A percentile compares a stretch with the other conserved stretches of the same genome.
These are phyloP conservation scores for Agrostemma githago DNA, from an alignment of 148 eudicot species.

Conservation along the genomic window DNA sequence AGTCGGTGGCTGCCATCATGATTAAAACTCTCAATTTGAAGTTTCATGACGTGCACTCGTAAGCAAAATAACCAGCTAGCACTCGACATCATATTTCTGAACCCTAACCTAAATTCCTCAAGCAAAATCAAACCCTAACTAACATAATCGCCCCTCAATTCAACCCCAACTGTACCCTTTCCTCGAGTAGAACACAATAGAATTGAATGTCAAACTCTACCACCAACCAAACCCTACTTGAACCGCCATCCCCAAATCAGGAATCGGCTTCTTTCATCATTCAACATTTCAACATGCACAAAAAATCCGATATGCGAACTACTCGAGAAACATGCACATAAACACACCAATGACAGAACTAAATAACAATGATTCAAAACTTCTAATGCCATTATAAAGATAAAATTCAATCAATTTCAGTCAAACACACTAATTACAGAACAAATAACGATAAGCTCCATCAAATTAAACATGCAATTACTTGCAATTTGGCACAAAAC, in stretches of 20 bases:
- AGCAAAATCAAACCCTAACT: neutral
- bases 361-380: no score
- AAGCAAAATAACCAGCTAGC: neutral
- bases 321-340: neutral
- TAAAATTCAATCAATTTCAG: neutral
- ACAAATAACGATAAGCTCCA: neutral
- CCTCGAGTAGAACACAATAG: no score
- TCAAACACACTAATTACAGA: neutral
- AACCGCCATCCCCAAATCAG: neutral
- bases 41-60: neutral
- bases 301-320: neutral
- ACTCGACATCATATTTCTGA: neutral
- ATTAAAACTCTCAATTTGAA: no score
- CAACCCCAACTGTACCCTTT: neutral
- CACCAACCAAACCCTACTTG: neutral
- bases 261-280: neutral
- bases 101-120: neutral
- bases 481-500: neutral
- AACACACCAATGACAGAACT: neutral
- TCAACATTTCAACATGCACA: neutral
- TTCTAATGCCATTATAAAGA: neutral
- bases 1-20: neutral
- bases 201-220: neutral
- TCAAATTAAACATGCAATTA: neutral
- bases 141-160: neutral